Base-by-base conservation (phyloP, 306 rosid genomes). In the Inga leiocalycina region DNA sequence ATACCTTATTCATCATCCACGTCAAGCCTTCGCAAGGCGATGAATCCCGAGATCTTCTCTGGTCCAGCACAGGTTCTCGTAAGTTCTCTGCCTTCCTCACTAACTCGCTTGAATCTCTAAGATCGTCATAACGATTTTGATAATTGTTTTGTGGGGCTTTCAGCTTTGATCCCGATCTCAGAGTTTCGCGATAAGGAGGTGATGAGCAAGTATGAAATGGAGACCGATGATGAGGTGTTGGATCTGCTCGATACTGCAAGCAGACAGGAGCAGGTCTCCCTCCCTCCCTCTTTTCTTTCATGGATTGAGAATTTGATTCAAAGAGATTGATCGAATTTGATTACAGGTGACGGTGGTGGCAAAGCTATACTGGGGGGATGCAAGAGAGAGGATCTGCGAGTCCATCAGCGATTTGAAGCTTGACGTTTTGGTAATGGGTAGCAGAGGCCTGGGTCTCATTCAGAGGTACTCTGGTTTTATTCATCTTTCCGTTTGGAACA, bases 11-110 rank as follows among this genome's bases (percentile, higher is more conserved):
- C 71, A 15, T 88, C 79, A n/a, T 90, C 46, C 91, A 84, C 78
- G 43, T 86, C 84, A 86, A 77, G 34, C 87, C 61, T 71, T 3
- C 69, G 3, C 59, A 44, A n/a, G 51, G 27, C 45, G 24, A 48
- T 16, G 91, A 88, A 79, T 75, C 86, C 35, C 70, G 68, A 35
- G 80, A 88, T 51, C 82, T 62, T 70, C 89, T 88, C 22, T 90
- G 93, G 91, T 37, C 82, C 52, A 12, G 84, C 77, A 76, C 91
- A 4, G 93, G 93, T 48, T 88, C 93, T 19, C 91, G 93, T 90
- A 75, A 86, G 81, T 73, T 22, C 74, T 45, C 49, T 45, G 27
- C 7, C 45, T 80, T 10, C 9, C 46, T 71, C 24, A 2, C 15
- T 17, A 57, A 12, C 48, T 44, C 19, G 13, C 6, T 20, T 71